A percentile compares a stretch with the other conserved stretches of the same genome.
Conservation (phyloP, 306 rosid genomes). For the Lathyrus aphaca region DNA sequence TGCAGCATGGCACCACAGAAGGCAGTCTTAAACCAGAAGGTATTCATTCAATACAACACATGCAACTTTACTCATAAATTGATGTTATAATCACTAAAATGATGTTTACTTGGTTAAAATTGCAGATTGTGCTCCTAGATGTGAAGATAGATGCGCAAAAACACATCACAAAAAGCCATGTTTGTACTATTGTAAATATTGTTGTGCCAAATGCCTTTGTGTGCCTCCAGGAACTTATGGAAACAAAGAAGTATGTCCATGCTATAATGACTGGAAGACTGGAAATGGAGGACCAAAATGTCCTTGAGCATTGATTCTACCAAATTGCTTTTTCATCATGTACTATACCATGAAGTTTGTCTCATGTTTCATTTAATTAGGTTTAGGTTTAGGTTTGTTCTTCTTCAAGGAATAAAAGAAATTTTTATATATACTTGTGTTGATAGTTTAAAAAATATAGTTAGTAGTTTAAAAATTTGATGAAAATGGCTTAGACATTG, state of each 20-base stretch:
- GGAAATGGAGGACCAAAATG: constrained; percentile 75
- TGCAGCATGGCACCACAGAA: constrained; percentile 64
- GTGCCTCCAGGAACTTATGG: constrained; percentile 81
- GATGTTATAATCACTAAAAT: neutral
- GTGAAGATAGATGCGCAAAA: constrained; percentile 59
- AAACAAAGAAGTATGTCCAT: constrained; percentile 69
- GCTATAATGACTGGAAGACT: constrained; percentile 78
- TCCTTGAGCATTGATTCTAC: constrained; percentile 42
- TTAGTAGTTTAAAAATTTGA: too few relatives aligned
- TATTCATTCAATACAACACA: neutral
- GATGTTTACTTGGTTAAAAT: neutral
- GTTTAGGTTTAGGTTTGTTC: neutral
- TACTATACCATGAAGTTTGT: neutral
- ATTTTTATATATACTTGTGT: neutral
- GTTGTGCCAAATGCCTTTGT: constrained; percentile 68
- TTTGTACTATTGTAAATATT: constrained; percentile 66
- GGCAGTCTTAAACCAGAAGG: constrained; percentile 84
- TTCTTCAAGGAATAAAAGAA: neutral
- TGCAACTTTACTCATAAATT: neutral
- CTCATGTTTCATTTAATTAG: neutral
- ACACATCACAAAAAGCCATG: constrained; percentile 72
- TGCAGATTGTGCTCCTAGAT: constrained; percentile 64
- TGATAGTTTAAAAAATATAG: too few relatives aligned
- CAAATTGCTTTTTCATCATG: neutral
- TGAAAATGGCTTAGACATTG: too few relatives aligned